phyloP scores from a whole-genome alignment of 306 rosid species.

The Boehmeria nivea region DNA sequence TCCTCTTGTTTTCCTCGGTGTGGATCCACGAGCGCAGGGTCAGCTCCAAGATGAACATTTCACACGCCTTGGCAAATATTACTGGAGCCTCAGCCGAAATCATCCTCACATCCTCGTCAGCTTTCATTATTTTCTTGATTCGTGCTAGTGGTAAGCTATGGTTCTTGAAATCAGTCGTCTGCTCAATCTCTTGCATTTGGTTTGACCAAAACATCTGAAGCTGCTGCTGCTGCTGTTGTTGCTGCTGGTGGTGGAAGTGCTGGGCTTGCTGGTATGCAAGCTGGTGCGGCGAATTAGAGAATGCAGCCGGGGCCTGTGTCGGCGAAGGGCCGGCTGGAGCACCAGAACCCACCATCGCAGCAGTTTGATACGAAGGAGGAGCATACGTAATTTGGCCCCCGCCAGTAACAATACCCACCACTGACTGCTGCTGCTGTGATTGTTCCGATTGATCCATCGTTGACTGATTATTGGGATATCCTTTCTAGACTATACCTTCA shows the following conservation, averaged over 20 bases:
- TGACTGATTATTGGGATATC: conserved; percentile 11
- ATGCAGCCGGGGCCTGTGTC: conserved; percentile 53
- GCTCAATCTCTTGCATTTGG: conserved; percentile 76
- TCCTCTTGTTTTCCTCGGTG: conserved; percentile 74
- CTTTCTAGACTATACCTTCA: conserved; percentile 24
- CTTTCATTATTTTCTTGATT: conserved; percentile 78
- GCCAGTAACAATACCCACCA: conserved; percentile 40
- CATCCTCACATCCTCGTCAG: conserved; percentile 88
- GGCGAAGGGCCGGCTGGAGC: conserved; percentile 46
- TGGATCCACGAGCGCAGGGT: conserved; percentile 84
- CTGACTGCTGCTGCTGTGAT: conserved; percentile 34
- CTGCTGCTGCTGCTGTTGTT: conserved; percentile 65
- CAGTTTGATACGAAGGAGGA: conserved; percentile 46
- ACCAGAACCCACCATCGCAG: conserved; percentile 61
- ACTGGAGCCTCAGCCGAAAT: conserved; percentile 80
- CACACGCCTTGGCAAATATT: conserved; percentile 77
- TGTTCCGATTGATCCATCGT: conserved; percentile 71
- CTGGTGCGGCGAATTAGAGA: conserved; percentile 55
- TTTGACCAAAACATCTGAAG: conserved; percentile 71
- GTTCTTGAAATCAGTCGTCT: conserved; percentile 58
- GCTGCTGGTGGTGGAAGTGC: conserved; percentile 68
- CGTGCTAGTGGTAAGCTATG: conserved; percentile 67
- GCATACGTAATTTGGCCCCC: conserved; percentile 52
- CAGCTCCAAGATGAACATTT: conserved; percentile 72
- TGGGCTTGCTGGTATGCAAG: conserved; percentile 68